Evolutionary conservation across 2,329 filamentous ascomycete genomes (phyloP), one percentile per base, ranked within the genome.

Genomic region (Aureobasidium musti): DNA sequence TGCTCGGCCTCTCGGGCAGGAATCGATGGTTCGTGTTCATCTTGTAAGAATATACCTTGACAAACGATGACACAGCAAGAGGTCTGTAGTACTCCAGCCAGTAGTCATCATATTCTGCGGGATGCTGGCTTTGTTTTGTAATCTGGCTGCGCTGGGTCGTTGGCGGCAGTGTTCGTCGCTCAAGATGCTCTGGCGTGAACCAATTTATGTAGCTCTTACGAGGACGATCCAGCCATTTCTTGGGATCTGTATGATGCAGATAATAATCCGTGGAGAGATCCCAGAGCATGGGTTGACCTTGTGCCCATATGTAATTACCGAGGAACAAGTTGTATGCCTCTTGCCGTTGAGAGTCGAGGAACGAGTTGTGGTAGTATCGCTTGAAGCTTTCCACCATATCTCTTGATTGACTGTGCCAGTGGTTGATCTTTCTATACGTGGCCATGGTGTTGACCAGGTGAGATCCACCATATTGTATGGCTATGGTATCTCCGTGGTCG

Each of bases 371-470:
- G 78, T 99, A 99, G 77, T 98, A 99, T 33, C 95, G 87, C 77
- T 98, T 99, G 82, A 99, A 97, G 76, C 92, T 97, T 79, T 99
- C 95, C 26, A 99, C 93, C 94, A 99, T 98, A 77, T 99, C 95
- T 71, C 95, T 86, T 2, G 94, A 97, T 77, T 97, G 92, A 72
- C 92, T 97, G 28, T 92, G 96, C 95, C 95, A 99, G 76, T 98
- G 94, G 71, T 98, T 98, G 76, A 97, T 96, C 79, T 98, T 98
- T 67, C 95, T 90, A 77, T 99, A 99, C 5, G 95, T 99, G 71
- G 96, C 93, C 93, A 99, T 98, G 0, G 95, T 99, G 76, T 99
- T 99, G 72, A 99, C 95, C 0, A 99, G 85, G 77, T 99, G 95
- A 2, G 93, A 98, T 11, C 95, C 95, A 66, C 95, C 95, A 72